Percentiles rank a stretch among this genome's conserved stretches.
These are phyloP conservation scores for Hymenoscyphus scutula DNA, from an alignment of 2,329 filamentous ascomycete genomes.

Conservation along the genomic window DNA sequence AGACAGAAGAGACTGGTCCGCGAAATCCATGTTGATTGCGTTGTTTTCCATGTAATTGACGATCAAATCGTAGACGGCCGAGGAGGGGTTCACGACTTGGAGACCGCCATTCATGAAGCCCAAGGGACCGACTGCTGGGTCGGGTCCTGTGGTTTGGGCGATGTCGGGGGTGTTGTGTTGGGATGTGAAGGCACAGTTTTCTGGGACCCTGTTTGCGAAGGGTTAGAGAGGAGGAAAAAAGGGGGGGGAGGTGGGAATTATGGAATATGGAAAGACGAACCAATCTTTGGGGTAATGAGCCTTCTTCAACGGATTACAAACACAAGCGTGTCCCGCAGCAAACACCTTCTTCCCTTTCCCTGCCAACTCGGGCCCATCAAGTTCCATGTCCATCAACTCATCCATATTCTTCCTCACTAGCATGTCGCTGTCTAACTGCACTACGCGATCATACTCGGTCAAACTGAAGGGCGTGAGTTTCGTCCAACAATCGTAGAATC, in stretches of 20 bases:
- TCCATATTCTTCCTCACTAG: slow-evolving; percentile 82
- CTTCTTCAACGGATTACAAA: slow-evolving; percentile 79
- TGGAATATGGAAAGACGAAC: slow-evolving; percentile 39
- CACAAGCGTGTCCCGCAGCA: slow-evolving; percentile 79
- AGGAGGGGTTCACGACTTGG: slow-evolving; percentile 54
- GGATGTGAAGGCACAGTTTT: slow-evolving; percentile 57
- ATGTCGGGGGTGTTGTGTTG: slow-evolving; percentile 48
- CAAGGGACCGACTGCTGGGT: slow-evolving; percentile 47
- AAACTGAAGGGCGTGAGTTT: slow-evolving; percentile 80
- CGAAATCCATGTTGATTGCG: slow-evolving; percentile 51
- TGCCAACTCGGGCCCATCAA: slow-evolving; percentile 56
- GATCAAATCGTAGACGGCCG: slow-evolving; percentile 49
- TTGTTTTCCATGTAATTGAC: slow-evolving; percentile 48
- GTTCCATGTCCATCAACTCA: slow-evolving; percentile 79
- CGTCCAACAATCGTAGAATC: slow-evolving; percentile 89
- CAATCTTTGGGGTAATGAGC: slow-evolving; percentile 76
- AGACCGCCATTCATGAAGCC: slow-evolving; percentile 57
- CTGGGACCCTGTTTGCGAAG: slow-evolving; percentile 40
- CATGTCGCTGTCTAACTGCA: slow-evolving; percentile 89
- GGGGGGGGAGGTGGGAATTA: background rate
- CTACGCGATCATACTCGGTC: slow-evolving; percentile 72
- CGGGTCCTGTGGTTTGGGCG: slow-evolving; percentile 47
- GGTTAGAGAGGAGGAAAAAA: no score
- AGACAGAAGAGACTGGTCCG: slow-evolving; percentile 58
- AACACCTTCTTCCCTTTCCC: slow-evolving; percentile 64